Evolutionary conservation across 2,329 filamentous ascomycete species (phyloP).

Genomic region (Fusarium sp.): DNA sequence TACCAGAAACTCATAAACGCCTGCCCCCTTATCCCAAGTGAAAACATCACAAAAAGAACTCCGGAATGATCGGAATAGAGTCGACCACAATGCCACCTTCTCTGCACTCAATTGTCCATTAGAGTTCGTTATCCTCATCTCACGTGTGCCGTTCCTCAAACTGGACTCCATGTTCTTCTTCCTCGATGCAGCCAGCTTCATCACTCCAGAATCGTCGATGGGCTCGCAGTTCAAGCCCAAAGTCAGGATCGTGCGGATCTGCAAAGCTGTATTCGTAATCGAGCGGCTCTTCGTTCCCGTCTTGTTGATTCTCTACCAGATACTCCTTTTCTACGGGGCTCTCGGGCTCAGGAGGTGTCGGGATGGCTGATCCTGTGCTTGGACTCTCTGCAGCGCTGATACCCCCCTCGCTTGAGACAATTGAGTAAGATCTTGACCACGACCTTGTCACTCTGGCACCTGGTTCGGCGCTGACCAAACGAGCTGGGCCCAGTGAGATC

Average conservation of each 20-base stretch:
- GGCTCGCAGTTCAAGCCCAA: slow-evolving; percentile 49
- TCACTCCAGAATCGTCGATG: slow-evolving; percentile 49
- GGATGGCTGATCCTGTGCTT: slow-evolving; percentile 48
- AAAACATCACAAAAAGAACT: slow-evolving; percentile 16
- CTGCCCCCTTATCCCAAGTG: slow-evolving; percentile 11
- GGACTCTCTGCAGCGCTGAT: slow-evolving; percentile 51
- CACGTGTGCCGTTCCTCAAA: slow-evolving; percentile 36
- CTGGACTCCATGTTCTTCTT: slow-evolving; percentile 46
- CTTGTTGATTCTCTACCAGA: slow-evolving; percentile 35
- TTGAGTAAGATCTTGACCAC: slow-evolving; percentile 44
- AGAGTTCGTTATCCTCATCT: slow-evolving; percentile 33
- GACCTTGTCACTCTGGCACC: slow-evolving; percentile 28
- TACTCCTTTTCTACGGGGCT: slow-evolving; percentile 45
- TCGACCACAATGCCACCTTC: slow-evolving; percentile 9
- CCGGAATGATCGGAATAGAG: slow-evolving; percentile 21
- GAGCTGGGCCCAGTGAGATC: slow-evolving; percentile 36
- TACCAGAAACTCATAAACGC: slow-evolving; percentile 12
- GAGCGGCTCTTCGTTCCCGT: slow-evolving; percentile 33
- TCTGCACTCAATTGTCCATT: slow-evolving; percentile 14
- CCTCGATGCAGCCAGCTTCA: slow-evolving; percentile 50
- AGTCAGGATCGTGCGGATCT: slow-evolving; percentile 47
- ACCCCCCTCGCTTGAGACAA: slow-evolving; percentile 50
- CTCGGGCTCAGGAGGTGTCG: slow-evolving; percentile 51
- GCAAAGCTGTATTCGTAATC: slow-evolving; percentile 46
- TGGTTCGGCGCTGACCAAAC: slow-evolving; percentile 34